A percentile compares a stretch with the other conserved stretches of the same genome.
Conservation (phyloP, 2,329 filamentous ascomycete species). For the Microthyrium microscopicum region DNA sequence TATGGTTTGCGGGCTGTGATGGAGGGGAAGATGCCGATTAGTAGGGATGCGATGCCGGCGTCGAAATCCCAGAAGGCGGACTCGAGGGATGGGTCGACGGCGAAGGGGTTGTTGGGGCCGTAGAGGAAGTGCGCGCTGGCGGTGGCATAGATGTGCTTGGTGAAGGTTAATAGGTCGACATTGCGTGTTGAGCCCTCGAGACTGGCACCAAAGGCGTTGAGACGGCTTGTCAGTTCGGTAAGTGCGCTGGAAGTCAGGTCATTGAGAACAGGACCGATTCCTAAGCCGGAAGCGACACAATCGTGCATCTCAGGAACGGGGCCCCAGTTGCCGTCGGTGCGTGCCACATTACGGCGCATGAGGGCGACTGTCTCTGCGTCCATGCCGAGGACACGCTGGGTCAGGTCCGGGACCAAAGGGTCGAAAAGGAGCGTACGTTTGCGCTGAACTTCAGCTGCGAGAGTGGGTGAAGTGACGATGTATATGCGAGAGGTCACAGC, state of each 20-base stretch:
- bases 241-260: slow-evolving; percentile 22
- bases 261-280: slow-evolving; percentile 16
- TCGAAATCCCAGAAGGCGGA: slow-evolving; percentile 30
- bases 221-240: slow-evolving; percentile 16
- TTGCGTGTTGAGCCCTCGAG: slow-evolving; percentile 11
- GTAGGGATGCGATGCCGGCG: slow-evolving; percentile 15
- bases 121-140: slow-evolving; percentile 26
- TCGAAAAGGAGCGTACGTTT: slow-evolving; percentile 26
- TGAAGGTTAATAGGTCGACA: slow-evolving; percentile 22
- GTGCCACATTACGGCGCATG: slow-evolving; percentile 13
- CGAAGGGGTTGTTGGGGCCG: slow-evolving; percentile 27
- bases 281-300: slow-evolving; percentile 19
- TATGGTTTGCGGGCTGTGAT: slow-evolving; percentile 23
- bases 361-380: slow-evolving; percentile 16
- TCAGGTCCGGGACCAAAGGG: slow-evolving; percentile 23
- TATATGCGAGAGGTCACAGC: too few relatives aligned
- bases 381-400: slow-evolving; percentile 23
- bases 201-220: slow-evolving; percentile 15
- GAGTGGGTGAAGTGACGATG: slow-evolving; percentile 23
- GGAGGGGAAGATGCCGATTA: slow-evolving; percentile 19
- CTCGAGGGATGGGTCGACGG: slow-evolving; percentile 17
- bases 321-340: slow-evolving; percentile 17
- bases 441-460: slow-evolving; percentile 25
- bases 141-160: slow-evolving; percentile 21
- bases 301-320: slow-evolving; percentile 22